Conservation (phyloP, 2,329 filamentous ascomycete genomes). For the Fusarium transvaalense region DNA sequence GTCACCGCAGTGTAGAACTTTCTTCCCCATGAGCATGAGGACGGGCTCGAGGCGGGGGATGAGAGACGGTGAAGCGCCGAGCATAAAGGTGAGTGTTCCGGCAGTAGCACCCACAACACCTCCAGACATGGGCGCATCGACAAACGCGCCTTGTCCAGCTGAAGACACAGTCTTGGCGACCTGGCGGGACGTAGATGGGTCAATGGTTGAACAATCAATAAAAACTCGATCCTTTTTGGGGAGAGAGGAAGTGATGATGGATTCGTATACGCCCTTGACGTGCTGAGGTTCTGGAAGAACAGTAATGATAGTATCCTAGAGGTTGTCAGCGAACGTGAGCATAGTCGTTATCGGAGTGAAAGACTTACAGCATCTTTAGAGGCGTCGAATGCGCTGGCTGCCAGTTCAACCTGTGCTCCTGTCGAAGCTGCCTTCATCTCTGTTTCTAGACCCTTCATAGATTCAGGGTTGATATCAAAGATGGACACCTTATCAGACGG, state of each 20-base stretch:
- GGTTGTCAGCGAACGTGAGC: slow-evolving; percentile 11
- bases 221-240: slow-evolving; percentile 77
- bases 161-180: slow-evolving; percentile 77
- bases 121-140: slow-evolving; percentile 97
- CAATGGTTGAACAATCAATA: slow-evolving; percentile 97
- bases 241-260: slow-evolving; percentile 73
- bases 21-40: slow-evolving; percentile 85
- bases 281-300: slow-evolving; percentile 91
- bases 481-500: slow-evolving; percentile 64
- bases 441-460: slow-evolving; percentile 60
- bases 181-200: slow-evolving; percentile 83
- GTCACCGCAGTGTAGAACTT: slow-evolving; percentile 85
- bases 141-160: slow-evolving; percentile 78
- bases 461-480: slow-evolving; percentile 68
- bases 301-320: slow-evolving; percentile 85
- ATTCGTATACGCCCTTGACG: slow-evolving; percentile 83
- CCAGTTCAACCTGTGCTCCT: slow-evolving; percentile 62
- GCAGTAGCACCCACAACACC: slow-evolving; percentile 92
- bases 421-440: slow-evolving; percentile 60
- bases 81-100: slow-evolving; percentile 95
- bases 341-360: slow-evolving; percentile 18
- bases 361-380: slow-evolving; percentile 65
- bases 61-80: slow-evolving; percentile 75
- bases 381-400: slow-evolving; percentile 61
- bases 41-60: slow-evolving; percentile 75